Base-by-base conservation (phyloP, 1,284 basidiomycete genomes). In the Naganishia sp. region DNA sequence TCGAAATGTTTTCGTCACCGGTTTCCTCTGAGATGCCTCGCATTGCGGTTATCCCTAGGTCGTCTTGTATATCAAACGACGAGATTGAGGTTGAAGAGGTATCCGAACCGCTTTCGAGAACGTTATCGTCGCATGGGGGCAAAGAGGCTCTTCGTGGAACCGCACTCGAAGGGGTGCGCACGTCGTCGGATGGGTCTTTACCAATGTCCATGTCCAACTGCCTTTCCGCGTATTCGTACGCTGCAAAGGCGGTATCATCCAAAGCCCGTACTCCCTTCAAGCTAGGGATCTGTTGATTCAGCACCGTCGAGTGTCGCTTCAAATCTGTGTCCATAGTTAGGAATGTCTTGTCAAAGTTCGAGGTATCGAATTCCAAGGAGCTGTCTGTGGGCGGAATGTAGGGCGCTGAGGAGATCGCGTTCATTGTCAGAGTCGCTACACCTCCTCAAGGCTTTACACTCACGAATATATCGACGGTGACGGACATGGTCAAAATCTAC, bases 341-440 rank as follows among this genome's bases (percentile, higher is more conserved):
- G 85, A 96, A 98, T 41, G 92, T 89, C 72, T 95, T 92, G 77
- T 98, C 95, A 77, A 98, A 99, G 81, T 98, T 97, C 78, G 93
- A 91, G 70, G 92, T 95, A 84, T 99, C 95, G 74, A 88, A 89
- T 71, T 94, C 93, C 78, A 96, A 92, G 53, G 86, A 86, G 7
- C 92, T 91, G 76, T 98, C 92, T 74, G 94, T 91, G 21, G 90
- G 88, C 23, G 95, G 94, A 72, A 94, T 92, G 83, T 96, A 95
- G n/a, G 95, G 95, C 74, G 95, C 93, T 66, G 51, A 35, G 45
- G 43, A 9, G 7, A 39, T 39, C 7, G 35, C 7, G 2, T 10
- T 13, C 35, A 6, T 39, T 13, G 35, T 39, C 35, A 39, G 35
- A 39, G 13, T 9, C 35, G 7, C 35, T 18, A 11, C 3, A 51